Base-by-base conservation (phyloP, 305 asterid species). In the Petunia hybrid region DNA sequence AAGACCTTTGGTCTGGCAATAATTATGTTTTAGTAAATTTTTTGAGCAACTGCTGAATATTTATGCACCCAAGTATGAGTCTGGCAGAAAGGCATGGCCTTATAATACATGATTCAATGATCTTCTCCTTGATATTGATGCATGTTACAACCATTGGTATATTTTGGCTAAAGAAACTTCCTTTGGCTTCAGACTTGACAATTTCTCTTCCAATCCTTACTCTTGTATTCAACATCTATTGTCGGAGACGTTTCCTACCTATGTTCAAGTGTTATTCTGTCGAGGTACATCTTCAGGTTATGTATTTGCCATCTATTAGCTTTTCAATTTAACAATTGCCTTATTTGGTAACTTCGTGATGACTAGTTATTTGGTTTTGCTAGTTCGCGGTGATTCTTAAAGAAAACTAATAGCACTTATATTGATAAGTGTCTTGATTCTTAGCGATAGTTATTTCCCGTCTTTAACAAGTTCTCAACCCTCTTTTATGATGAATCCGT, bases 31-130 rank as follows among this genome's bases (percentile, higher is more conserved):
- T 79, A n/a, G 4, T 7, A 62, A n/a, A 42, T 56, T 77, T 61
- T 65, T 71, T 48, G 86, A 80, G 82, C 98, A 94, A 98, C 87
- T 96, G 40, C 82, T 91, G 60, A 89, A 90, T 82, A 97, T 96
- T 14, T 96, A 93, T 81, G 90, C 85, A 35, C 95, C 98, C 71
- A 89, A 89, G 87, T 93, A 86, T 82, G 98, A 96, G 83, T 91
- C 98, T 40, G 99, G 92, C 60, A 98, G 99, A 38, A 93, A 89
- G 85, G 93, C 92, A 83, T 96, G 99, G 99, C 97, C 99, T n/a
- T 12, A 87, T 96, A 41, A 97, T 92, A 76, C 98, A 96, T 61
- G 98, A 93, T 41, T 92, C 98, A 9, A 94, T 97, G 12, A 89
- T 94, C 83, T 90, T 91, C 85, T 91, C 97, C 45, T 85, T 96